A percentile compares a stretch with the other conserved stretches of the same genome.
Evolutionary conservation across 306 rosid genomes (phyloP).

Genomic region (Malus fusca): DNA sequence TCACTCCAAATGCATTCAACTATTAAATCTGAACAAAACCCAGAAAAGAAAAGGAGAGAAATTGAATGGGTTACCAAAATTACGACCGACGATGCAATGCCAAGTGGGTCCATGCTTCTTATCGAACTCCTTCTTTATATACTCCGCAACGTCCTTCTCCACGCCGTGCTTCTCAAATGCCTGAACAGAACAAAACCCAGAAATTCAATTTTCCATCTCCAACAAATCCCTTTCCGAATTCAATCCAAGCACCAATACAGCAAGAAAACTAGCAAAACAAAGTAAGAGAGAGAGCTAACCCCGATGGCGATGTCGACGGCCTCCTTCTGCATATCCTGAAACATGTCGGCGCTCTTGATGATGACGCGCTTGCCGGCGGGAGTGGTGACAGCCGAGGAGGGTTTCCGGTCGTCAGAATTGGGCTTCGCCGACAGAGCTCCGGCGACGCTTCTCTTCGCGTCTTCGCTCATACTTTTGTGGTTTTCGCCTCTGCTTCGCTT

Average conservation of each 20-base stretch:
- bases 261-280: background rate
- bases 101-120: constrained; percentile 86
- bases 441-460: constrained; percentile 46
- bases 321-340: constrained; percentile 75
- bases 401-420: constrained; percentile 65
- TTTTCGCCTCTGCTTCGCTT: background rate
- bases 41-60: background rate
- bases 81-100: constrained; percentile 98
- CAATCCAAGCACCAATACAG: background rate
- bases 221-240: background rate
- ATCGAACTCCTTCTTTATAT: constrained; percentile 89
- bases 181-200: constrained; percentile 26
- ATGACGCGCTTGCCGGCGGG: constrained; percentile 56
- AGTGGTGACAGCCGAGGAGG: constrained; percentile 28
- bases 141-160: constrained; percentile 92
- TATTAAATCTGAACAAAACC: constrained; percentile 10
- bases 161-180: constrained; percentile 80
- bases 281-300: constrained; percentile 26
- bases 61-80: constrained; percentile 54
- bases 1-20: background rate
- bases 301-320: constrained; percentile 86
- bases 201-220: background rate
- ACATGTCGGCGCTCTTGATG: constrained; percentile 91
- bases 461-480: constrained; percentile 43
- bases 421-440: constrained; percentile 42